Percentiles rank a stretch among this genome's conserved stretches.
Evolutionary conservation across 306 rosid species (phyloP).

Genomic region (Prunus campanulata): DNA sequence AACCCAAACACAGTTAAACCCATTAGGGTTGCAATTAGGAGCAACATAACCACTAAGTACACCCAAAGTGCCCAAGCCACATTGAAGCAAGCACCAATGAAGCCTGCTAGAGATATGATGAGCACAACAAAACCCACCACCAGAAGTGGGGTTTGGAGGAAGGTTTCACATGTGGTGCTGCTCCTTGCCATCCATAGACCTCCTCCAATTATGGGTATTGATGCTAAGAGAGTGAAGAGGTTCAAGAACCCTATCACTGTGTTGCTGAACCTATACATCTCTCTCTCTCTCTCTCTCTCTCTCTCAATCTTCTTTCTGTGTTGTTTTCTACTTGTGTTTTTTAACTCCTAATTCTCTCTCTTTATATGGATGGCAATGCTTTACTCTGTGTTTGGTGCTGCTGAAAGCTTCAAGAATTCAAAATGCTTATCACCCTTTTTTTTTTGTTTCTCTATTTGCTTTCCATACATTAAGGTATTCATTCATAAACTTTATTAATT

Average conservation of each 20-base stretch:
- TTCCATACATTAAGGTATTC: not conserved
- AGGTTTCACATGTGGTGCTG: constrained; percentile 73
- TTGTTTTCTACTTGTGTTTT: constrained; percentile 7
- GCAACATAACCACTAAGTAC: constrained; percentile 74
- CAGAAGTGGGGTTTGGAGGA: constrained; percentile 83
- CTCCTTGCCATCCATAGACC: constrained; percentile 92
- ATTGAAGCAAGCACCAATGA: constrained; percentile 90
- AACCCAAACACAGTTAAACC: constrained; percentile 78
- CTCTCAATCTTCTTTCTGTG: not conserved
- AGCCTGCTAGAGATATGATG: constrained; percentile 76
- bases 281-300: constrained; percentile 4
- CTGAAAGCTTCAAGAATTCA: constrained; percentile 20
- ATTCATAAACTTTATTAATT: constrained; percentile 26
- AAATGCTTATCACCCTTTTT: constrained; percentile 20
- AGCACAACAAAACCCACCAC: constrained; percentile 78
- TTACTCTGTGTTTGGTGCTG: constrained; percentile 27
- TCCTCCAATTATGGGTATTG: constrained; percentile 90
- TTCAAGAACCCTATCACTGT: constrained; percentile 87
- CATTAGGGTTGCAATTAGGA: constrained; percentile 61
- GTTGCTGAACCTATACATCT: constrained; percentile 86
- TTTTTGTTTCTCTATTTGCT: constrained; percentile 7
- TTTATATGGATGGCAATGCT: constrained; percentile 26
- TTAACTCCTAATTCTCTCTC: constrained; percentile 6
- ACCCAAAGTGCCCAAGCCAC: constrained; percentile 95
- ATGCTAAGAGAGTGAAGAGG: constrained; percentile 76